These are phyloP conservation scores for Aureobasidium sp. DNA, from an alignment of 2,329 filamentous ascomycete species.

Conservation along the genomic window DNA sequence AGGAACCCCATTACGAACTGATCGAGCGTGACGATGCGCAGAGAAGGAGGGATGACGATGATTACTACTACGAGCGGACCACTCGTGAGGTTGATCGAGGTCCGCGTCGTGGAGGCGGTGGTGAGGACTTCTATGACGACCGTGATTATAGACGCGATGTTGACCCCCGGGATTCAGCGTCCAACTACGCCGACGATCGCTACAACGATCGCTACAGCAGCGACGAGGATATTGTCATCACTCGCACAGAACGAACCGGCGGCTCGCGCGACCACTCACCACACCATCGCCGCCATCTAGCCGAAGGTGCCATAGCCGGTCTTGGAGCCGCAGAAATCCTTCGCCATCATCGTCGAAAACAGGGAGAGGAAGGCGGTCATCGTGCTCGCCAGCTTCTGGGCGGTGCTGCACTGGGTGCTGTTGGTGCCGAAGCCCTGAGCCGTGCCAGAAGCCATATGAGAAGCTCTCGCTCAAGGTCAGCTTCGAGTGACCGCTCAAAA, in stretches of 20 bases:
- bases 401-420: conserved; percentile 53
- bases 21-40: conserved; percentile 46
- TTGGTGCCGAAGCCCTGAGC: conserved; percentile 51
- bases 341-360: conserved; percentile 47
- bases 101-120: conserved; percentile 26
- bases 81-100: conserved; percentile 47
- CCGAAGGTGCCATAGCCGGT: conserved; percentile 54
- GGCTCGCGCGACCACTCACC: conserved; percentile 31
- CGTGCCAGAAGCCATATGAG: conserved; percentile 35
- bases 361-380: conserved; percentile 47
- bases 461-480: conserved; percentile 26
- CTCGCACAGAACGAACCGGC: conserved; percentile 38
- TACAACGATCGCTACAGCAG: conserved; percentile 79
- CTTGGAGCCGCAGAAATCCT: conserved; percentile 53
- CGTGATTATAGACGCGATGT: conserved; percentile 38
- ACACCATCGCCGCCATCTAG: conserved; percentile 49
- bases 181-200: conserved; percentile 69
- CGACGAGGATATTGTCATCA: conserved; percentile 66
- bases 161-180: conserved; percentile 45
- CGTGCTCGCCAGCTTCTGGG: conserved; percentile 47
- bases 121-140: conserved; percentile 28
- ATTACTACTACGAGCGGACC: conserved; percentile 54
- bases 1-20: conserved; percentile 49
- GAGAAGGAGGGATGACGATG: conserved; percentile 40
- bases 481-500: conserved; percentile 26